These are phyloP conservation scores for Trametes cinnabarina DNA, from an alignment of 768 basidiomycete species.

Conservation along the genomic window DNA sequence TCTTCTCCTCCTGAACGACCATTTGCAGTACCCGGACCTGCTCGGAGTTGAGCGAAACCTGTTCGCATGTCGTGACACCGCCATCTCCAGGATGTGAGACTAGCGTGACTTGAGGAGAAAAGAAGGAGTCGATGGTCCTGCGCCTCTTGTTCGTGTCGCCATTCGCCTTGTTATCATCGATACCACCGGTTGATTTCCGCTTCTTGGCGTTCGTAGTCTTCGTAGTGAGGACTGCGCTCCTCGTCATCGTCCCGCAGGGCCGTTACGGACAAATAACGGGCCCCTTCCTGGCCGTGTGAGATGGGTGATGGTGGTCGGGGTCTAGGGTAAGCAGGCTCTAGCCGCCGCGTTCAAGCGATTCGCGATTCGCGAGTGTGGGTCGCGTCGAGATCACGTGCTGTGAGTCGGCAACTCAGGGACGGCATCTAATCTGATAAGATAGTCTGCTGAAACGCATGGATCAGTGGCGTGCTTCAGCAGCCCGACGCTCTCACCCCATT, in stretches of 20 bases:
- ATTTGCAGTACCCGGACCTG: slow-evolving; percentile 51
- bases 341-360: not conserved
- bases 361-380: not conserved
- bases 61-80: slow-evolving; percentile 20
- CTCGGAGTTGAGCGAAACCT: slow-evolving; percentile 50
- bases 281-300: too few relatives aligned
- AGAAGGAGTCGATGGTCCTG: slow-evolving; percentile 35
- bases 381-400: slow-evolving; percentile 15
- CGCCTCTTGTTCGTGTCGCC: slow-evolving; percentile 29
- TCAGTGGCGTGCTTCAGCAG: slow-evolving; percentile 20
- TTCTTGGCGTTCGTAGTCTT: slow-evolving; percentile 25
- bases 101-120: slow-evolving; percentile 28
- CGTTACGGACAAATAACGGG: too few relatives aligned
- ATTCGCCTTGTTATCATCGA: slow-evolving; percentile 2
- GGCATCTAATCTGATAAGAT: slow-evolving; percentile 1
- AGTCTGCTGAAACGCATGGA: not conserved
- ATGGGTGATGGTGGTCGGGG: not conserved
- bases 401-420: not conserved
- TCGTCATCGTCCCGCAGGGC: slow-evolving; percentile 8
- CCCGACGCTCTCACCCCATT: not conserved
- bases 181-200: slow-evolving; percentile 31
- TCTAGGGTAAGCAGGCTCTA: not conserved
- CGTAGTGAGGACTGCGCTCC: not conserved
- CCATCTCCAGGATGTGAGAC: slow-evolving; percentile 14
- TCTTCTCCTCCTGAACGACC: slow-evolving; percentile 55